A percentile compares a stretch with the other conserved stretches of the same genome.
Evolutionary conservation across 2,329 filamentous ascomycete genomes (phyloP).

Genomic region (Fusarium coicis): DNA sequence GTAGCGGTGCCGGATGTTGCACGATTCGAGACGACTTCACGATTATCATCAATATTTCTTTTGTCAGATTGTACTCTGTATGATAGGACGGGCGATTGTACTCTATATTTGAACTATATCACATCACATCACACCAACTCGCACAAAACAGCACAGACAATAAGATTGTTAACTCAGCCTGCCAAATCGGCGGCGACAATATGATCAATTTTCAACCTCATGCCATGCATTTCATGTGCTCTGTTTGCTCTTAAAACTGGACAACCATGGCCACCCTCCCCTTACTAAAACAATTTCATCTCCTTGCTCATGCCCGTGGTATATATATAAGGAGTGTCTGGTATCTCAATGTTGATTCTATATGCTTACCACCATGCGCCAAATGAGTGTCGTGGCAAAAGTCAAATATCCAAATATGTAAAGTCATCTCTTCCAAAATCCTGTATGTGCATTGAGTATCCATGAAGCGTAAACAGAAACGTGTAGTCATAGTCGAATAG

Average conservation of each 20-base stretch:
- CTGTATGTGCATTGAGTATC: slow-evolving; percentile 33
- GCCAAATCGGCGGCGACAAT: slow-evolving; percentile 20
- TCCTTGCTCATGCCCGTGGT: slow-evolving; percentile 2
- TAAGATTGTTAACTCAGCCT: slow-evolving; percentile 14
- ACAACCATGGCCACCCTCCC: background rate
- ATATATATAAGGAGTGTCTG: slow-evolving; percentile 39
- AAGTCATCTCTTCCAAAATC: slow-evolving; percentile 3
- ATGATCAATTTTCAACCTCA: slow-evolving; percentile 18
- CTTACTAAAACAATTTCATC: background rate
- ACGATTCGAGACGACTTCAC: slow-evolving; percentile 18
- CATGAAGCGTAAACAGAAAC: slow-evolving; percentile 30
- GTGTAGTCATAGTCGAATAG: slow-evolving; percentile 28
- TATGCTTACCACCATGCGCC: slow-evolving; percentile 37
- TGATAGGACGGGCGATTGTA: background rate
- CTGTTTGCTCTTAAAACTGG: slow-evolving; percentile 15
- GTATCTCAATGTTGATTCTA: slow-evolving; percentile 37
- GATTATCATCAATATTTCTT: background rate
- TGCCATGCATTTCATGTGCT: background rate
- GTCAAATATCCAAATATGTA: slow-evolving; percentile 23
- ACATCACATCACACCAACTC: background rate
- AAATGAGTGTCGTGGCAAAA: slow-evolving; percentile 38
- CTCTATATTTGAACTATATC: background rate
- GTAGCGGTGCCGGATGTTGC: slow-evolving; percentile 6
- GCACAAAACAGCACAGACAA: background rate
- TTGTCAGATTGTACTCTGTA: background rate